Base-by-base conservation (phyloP, 345 rosid species). In the Raphanus sativus region DNA sequence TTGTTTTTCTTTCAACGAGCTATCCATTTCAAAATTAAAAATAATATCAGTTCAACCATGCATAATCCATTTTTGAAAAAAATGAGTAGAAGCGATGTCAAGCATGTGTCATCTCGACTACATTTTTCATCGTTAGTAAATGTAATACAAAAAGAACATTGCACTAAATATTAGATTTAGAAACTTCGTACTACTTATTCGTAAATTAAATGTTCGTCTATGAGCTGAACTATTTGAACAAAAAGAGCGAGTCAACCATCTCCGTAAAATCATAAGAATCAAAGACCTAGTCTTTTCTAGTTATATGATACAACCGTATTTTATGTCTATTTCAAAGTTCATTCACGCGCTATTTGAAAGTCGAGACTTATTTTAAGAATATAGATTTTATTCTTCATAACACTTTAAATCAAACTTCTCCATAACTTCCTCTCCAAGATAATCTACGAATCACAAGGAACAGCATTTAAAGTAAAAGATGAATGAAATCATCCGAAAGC, bases 401-500 rank as follows among this genome's bases (percentile, higher is more conserved):
- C 48, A 40, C 1, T 8, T 40, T 40, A 40, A 17, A 12, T 40
- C 55, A 66, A 10, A 52, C 25, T 40, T 65, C 17, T 40, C 21
- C 33, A 12, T 42, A 42, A 13, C 56, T 42, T 66, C n/a, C 16
- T 48, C 6, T 48, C 21, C 2, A 48, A 48, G 55, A 66, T 42
- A 42, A 66, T 67, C 21, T 67, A 48, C 48, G 38, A 29, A 26
- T 8, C 26, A n/a, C 4, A n/a, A 9, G 3, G 45, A 38, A 38
- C 45, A 67, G 36, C 1, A 45, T 2, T 12, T 67, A 25, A 25
- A 71, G 56, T 60, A 36, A 71, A 26, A 42, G 26, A 17, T 61
- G 58, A 9, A 71, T 72, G 68, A 60, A 34, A 60, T 71, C 75
- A 45, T 16, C 17, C n/a, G 68, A 72, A 61, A 72, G 3, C 6